These are phyloP conservation scores for Fusarium abutilonis DNA, from an alignment of 2,329 filamentous ascomycete species.

Conservation along the genomic window DNA sequence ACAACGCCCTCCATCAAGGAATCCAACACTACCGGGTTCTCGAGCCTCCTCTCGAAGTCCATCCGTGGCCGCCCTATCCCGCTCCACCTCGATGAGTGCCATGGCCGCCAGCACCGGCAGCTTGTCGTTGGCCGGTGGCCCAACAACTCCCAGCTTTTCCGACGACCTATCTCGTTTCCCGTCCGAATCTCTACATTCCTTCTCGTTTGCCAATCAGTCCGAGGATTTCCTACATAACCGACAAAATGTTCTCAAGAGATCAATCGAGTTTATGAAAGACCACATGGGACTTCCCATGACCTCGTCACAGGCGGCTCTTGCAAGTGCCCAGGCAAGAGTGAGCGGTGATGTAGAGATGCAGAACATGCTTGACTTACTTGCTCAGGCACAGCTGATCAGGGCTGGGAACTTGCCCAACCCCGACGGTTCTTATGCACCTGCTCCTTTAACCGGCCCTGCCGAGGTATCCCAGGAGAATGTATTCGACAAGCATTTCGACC, in stretches of 20 bases:
- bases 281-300: slow-evolving; percentile 79
- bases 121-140: slow-evolving; percentile 66
- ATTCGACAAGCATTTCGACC: slow-evolving; percentile 84
- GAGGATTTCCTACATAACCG: slow-evolving; percentile 91
- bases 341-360: slow-evolving; percentile 88
- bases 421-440: slow-evolving; percentile 53
- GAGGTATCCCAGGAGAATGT: slow-evolving; percentile 77
- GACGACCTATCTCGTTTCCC: slow-evolving; percentile 95
- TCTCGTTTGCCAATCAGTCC: slow-evolving; percentile 96
- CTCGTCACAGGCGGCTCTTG: slow-evolving; percentile 77
- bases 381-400: slow-evolving; percentile 81
- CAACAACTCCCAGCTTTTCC: slow-evolving; percentile 77
- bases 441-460: slow-evolving; percentile 84
- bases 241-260: slow-evolving; percentile 91
- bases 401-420: slow-evolving; percentile 68
- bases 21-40: slow-evolving; percentile 71
- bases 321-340: slow-evolving; percentile 83
- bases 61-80: slow-evolving; percentile 66
- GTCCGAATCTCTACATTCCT: slow-evolving; percentile 95
- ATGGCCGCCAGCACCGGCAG: slow-evolving; percentile 68
- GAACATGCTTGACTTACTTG: slow-evolving; percentile 88
- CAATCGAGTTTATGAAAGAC: slow-evolving; percentile 96
- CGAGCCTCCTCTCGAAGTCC: slow-evolving; percentile 70
- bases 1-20: slow-evolving; percentile 71
- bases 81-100: slow-evolving; percentile 76